A percentile compares a stretch with the other conserved stretches of the same genome.
Evolutionary conservation across 371 early-diverging fungal species (phyloP).

Genomic region (Coemansia sp.): DNA sequence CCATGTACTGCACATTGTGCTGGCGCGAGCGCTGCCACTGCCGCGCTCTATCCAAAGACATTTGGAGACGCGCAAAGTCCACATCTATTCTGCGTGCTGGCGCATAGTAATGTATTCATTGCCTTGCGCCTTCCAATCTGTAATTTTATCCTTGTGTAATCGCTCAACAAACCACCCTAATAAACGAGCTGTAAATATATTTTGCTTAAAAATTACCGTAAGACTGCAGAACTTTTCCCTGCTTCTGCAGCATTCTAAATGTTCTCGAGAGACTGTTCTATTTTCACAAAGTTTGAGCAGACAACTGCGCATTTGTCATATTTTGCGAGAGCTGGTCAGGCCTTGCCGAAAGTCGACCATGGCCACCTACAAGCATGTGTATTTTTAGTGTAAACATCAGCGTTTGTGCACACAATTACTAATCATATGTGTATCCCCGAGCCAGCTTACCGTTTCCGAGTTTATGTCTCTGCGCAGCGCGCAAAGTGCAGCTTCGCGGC

Average conservation of each 20-base stretch:
- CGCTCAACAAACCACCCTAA: neutral
- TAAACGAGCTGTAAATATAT: neutral
- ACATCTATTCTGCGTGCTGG: slow-evolving; percentile 44
- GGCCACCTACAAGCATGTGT: slow-evolving; percentile 18
- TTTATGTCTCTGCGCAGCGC: slow-evolving; percentile 44
- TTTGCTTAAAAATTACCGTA: neutral
- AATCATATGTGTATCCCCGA: slow-evolving; percentile 1
- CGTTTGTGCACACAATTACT: neutral
- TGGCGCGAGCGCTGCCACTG: slow-evolving; percentile 48
- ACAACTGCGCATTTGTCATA: neutral
- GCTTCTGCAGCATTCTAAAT: neutral
- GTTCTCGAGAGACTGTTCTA: slow-evolving; percentile 2
- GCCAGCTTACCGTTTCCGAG: slow-evolving; percentile 22
- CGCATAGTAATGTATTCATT: slow-evolving; percentile 13
- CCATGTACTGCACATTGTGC: slow-evolving; percentile 46
- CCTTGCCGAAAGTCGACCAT: slow-evolving; percentile 16
- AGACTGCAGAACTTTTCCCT: neutral
- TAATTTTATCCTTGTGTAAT: slow-evolving; percentile 1
- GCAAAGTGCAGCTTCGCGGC: slow-evolving; percentile 52
- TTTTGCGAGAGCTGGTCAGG: neutral
- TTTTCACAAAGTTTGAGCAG: neutral
- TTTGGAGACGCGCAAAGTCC: slow-evolving; percentile 46
- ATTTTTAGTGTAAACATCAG: neutral
- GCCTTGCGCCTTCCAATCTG: neutral
- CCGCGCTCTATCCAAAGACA: slow-evolving; percentile 45